phyloP scores from a whole-genome alignment of 108 stramenopile genomes.

The Cyclotella sp. region DNA sequence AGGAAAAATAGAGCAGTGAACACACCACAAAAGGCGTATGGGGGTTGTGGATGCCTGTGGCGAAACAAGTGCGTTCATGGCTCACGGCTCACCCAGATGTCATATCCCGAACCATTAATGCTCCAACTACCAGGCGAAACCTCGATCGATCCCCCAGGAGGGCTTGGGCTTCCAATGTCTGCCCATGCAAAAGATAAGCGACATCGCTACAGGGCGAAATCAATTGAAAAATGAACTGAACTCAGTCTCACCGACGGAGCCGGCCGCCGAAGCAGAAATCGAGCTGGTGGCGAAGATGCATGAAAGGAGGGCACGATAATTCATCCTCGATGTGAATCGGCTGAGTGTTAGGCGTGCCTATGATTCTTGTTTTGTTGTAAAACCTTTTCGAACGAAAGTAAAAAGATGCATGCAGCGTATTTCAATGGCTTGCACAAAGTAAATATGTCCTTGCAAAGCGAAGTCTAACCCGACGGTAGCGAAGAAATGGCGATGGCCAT shows the following conservation, averaged over 20 bases:
- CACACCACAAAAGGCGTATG: too few relatives aligned
- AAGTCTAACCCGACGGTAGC: too few relatives aligned
- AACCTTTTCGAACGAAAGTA: too few relatives aligned
- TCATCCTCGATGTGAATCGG: neutral
- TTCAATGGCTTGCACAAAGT: too few relatives aligned
- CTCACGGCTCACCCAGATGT: constrained; percentile 20
- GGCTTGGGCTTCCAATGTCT: neutral
- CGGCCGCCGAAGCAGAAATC: neutral
- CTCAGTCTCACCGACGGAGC: neutral
- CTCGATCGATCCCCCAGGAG: constrained; percentile 2
- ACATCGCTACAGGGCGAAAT: neutral
- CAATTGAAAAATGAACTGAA: neutral
- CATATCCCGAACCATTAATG: constrained; percentile 16
- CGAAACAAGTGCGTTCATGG: too few relatives aligned
- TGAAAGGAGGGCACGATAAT: neutral
- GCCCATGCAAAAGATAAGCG: neutral
- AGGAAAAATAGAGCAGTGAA: neutral
- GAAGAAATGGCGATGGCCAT: too few relatives aligned
- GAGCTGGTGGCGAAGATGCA: neutral
- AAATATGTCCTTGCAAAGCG: too few relatives aligned
- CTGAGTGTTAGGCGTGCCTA: too few relatives aligned
- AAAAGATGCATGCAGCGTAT: too few relatives aligned
- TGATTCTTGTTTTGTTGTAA: too few relatives aligned
- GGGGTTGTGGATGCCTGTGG: neutral
- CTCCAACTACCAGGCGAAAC: constrained; percentile 1